Evolutionary conservation across 768 basidiomycete genomes (phyloP), one percentile per base, ranked within the genome.

Genomic region (Cystofilobasidium bisporidii): DNA sequence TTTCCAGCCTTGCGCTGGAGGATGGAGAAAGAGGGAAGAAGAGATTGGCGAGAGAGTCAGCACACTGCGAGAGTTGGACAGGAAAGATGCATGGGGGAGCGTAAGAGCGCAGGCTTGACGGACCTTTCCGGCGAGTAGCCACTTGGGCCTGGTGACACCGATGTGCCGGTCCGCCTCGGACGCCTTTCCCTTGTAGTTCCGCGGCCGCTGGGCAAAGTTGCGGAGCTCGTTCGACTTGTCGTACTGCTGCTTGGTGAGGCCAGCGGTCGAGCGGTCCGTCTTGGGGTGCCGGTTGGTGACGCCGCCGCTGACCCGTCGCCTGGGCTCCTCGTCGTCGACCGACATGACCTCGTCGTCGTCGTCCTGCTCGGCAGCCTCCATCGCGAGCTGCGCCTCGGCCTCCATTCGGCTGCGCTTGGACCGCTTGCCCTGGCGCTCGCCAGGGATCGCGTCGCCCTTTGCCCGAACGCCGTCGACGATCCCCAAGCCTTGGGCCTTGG

Each of bases 131-230:
- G 68, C 68, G 18, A 69, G 36, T 30, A 70, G 38, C 65, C 65
- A 70, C 53, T 75, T 77, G 30, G 77, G 77, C 69, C 71, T 72
- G 24, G 75, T 77, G 72, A 77, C 76, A 20, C 75, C 75, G 14
- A 77, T 72, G 68, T 77, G 76, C 65, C 76, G 72, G 73, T 77
- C 76, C 17, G 84, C 81, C 82, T 99, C 94, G 67, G 89, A 89
- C 45, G 92, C 93, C 76, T 87, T 90, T 91, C 94, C 53, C 85
- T 82, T 81, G 85, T 84, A 69, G 76, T 94, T 94, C 69, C 91
- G 87, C 63, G 83, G 83, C 72, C 94, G 82, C 76, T 94, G 91
- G 9, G 86, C 87, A 64, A 94, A 83, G 73, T 90, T 89, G 71
- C 89, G 87, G 67, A 97, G 81, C 74, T 87, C 84, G 76, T 83